phyloP scores from a whole-genome alignment of 2,329 filamentous ascomycete species.

The Cryoendolithus antarcticus region DNA sequence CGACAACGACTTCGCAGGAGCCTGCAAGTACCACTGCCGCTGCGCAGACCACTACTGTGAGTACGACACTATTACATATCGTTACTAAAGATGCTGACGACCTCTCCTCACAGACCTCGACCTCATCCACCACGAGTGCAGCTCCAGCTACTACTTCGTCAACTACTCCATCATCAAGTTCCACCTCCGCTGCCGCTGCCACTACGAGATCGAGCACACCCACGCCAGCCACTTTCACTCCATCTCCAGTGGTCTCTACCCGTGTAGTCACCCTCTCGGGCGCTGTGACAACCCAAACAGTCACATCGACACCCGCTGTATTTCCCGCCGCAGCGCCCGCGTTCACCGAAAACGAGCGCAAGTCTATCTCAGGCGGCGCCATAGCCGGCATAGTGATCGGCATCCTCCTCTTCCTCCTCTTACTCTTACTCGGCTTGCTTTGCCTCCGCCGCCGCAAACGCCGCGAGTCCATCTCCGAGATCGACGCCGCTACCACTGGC shows the following conservation, averaged over 20 bases:
- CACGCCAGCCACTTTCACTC: slow-evolving; percentile 9
- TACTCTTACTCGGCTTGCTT: slow-evolving; percentile 25
- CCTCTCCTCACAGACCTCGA: background rate
- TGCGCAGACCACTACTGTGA: slow-evolving; percentile 6
- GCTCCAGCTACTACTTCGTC: slow-evolving; percentile 6
- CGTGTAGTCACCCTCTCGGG: slow-evolving; percentile 33
- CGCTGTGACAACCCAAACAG: slow-evolving; percentile 30
- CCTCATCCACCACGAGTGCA: slow-evolving; percentile 3
- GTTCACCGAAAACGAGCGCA: slow-evolving; percentile 11
- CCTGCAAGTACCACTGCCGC: slow-evolving; percentile 10
- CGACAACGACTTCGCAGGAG: slow-evolving; percentile 3
- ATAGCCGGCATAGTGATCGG: slow-evolving; percentile 37
- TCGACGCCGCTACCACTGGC: slow-evolving; percentile 4
- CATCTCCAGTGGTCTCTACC: slow-evolving; percentile 23
- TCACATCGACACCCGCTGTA: slow-evolving; percentile 27
- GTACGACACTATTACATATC: slow-evolving; percentile 1
- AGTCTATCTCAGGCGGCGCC: slow-evolving; percentile 26
- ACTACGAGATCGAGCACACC: slow-evolving; percentile 11
- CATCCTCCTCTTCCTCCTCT: slow-evolving; percentile 25
- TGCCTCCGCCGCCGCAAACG: slow-evolving; percentile 28
- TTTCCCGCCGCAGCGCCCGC: slow-evolving; percentile 10
- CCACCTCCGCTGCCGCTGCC: slow-evolving; percentile 3
- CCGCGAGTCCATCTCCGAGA: slow-evolving; percentile 5
- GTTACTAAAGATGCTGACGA: slow-evolving; percentile 1
- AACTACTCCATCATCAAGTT: slow-evolving; percentile 6